Base-by-base conservation (phyloP, 495 filamentous ascomycete species). In the Cetradonia linearis region DNA sequence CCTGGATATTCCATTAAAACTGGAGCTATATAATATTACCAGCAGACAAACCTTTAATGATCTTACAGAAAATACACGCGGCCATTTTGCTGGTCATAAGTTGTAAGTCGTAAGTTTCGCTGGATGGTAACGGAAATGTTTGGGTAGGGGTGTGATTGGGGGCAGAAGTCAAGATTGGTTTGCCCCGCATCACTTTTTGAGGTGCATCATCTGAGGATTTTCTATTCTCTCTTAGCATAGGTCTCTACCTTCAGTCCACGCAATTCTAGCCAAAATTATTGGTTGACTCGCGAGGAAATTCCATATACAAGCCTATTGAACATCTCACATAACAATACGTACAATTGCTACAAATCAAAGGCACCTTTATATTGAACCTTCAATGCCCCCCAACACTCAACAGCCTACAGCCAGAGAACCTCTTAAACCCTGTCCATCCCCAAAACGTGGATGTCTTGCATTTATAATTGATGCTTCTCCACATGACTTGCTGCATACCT, bases 21-120 rank as follows among this genome's bases (percentile, higher is more conserved):
- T 3, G 42, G 20, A 46, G n/a, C n/a, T n/a, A n/a, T n/a, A n/a
- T n/a, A n/a, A n/a, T n/a, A n/a, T n/a, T n/a, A n/a, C n/a, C n/a
- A n/a, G n/a, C n/a, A 8, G 2, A 52, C 16, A 37, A 42, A 86
- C 91, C 93, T 79, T 94, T 95, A 75, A 98, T 87, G 71, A 98
- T 97, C 70, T 87, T 95, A 81, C 93, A 98, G 78, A 98, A 98
- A 71, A 97, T 91, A 68, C 93, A 98, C 48, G 88, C 81, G 25
- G 85, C 74, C 67, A 69, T 69, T 55, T 36, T 57, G 23, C 25
- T 44, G 36, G 20, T 46, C 36, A 40, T 40, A 30, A 53, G 18
- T 61, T 0, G 23, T 16, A 40, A n/a, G n/a, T n/a, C n/a, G n/a
- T n/a, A n/a, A n/a, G n/a, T 16, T 40, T 40, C 25, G 38, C 9